Evolutionary conservation across 192 early-diverging fungal genomes (phyloP), one percentile per base, ranked within the genome.

Genomic region (Oehlia diaphana): DNA sequence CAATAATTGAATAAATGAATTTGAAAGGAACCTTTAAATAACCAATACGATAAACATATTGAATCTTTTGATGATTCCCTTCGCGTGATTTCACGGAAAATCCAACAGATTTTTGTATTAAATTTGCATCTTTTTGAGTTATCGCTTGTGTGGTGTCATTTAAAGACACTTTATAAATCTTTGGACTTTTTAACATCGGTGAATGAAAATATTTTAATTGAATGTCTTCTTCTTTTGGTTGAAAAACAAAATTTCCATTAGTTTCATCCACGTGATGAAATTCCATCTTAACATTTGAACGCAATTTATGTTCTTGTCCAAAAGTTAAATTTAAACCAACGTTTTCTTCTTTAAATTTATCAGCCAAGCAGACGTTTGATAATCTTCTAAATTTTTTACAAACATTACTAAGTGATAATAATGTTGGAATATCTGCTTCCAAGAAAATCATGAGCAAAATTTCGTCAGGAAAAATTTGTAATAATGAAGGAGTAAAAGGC

Each of bases 261-360:
- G 58, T 6, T 53, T 47, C 12, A 31, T 72, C 28, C 12, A 72
- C 42, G 10, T 23, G 44, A 0, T 47, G 13, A 72, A 72, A 50
- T 28, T 14, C 14, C 19, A 72, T 47, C 9, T 21, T 31, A 10
- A 72, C 2, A 16, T 72, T 50, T n/a, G 44, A 72, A 50, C 13
- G 19, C 9, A 10, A 72, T 50, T 50, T 44, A 28, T 72, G 71
- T 72, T 72, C 71, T 72, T 72, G 71, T 50, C 39, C 71, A 31
- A 72, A 72, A 14, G 2, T n/a, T 28, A 72, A 23, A 28, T 9
- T 44, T 9, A 72, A 53, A 26, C 71, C 4, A 31, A 72, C 10
- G 10, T 58, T 72, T 44, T 23, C n/a, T 7, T 72, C 47, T 4
- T n/a, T 19, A 19, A 72, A 72, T 72, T 28, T 23, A 13, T 50